A percentile compares a stretch with the other conserved stretches of the same genome.
Evolutionary conservation across 2,329 filamentous ascomycete genomes (phyloP).

Genomic region (Hypoxylon rubiginosum): DNA sequence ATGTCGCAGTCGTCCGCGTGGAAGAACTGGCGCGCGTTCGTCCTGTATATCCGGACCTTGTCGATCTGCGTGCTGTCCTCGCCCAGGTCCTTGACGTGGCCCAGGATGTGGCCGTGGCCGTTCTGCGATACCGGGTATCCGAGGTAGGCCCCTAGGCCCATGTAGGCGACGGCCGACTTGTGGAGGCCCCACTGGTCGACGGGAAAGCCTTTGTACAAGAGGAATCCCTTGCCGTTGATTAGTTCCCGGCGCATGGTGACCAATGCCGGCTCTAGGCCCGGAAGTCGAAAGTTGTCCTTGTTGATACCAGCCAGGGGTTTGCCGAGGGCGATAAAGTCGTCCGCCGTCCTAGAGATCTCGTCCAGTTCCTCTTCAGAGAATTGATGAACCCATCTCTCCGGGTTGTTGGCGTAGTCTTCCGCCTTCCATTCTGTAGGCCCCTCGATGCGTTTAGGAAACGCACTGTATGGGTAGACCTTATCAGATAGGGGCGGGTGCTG

Average conservation of each 20-base stretch:
- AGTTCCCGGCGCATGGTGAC: slow-evolving; percentile 71
- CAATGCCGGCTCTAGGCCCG: slow-evolving; percentile 67
- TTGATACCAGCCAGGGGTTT: slow-evolving; percentile 75
- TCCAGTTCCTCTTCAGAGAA: slow-evolving; percentile 72
- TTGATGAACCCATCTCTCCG: slow-evolving; percentile 76
- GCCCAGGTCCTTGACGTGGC: slow-evolving; percentile 90
- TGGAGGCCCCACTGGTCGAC: slow-evolving; percentile 80
- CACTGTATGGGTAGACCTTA: slow-evolving; percentile 71
- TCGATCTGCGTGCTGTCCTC: slow-evolving; percentile 86
- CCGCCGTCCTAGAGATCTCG: slow-evolving; percentile 72
- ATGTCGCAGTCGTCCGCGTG: slow-evolving; percentile 87
- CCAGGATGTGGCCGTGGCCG: slow-evolving; percentile 79
- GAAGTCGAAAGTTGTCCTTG: slow-evolving; percentile 71
- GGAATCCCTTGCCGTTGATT: slow-evolving; percentile 90
- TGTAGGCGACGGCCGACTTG: slow-evolving; percentile 90
- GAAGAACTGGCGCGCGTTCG: slow-evolving; percentile 87
- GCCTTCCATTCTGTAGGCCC: slow-evolving; percentile 77
- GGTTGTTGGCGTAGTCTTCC: slow-evolving; percentile 70
- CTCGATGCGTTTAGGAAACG: slow-evolving; percentile 74
- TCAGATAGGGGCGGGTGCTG: slow-evolving; percentile 76
- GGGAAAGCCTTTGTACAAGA: slow-evolving; percentile 89
- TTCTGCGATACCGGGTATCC: slow-evolving; percentile 93
- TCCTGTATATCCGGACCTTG: slow-evolving; percentile 90
- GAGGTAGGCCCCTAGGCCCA: slow-evolving; percentile 87
- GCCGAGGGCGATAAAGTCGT: slow-evolving; percentile 70